These are phyloP conservation scores for Fusarium nodosum DNA, from an alignment of 2,329 filamentous ascomycete genomes.

Conservation along the genomic window DNA sequence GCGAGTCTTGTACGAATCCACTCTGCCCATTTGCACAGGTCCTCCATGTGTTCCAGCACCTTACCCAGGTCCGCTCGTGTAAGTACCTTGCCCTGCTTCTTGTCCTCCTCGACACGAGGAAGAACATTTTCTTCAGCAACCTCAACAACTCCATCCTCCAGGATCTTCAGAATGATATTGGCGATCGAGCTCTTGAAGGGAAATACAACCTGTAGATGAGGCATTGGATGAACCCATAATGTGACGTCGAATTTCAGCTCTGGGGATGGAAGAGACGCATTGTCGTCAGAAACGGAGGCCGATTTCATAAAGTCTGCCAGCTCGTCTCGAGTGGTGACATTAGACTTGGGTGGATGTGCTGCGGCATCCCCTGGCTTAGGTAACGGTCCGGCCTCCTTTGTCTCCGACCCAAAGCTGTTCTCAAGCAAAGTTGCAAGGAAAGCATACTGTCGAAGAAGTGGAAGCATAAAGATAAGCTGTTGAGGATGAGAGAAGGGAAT, in stretches of 20 bases:
- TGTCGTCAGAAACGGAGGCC: conserved; percentile 1
- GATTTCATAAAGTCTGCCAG: conserved; percentile 52
- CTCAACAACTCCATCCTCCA: conserved; percentile 70
- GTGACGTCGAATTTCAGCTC: conserved; percentile 65
- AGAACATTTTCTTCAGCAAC: conserved; percentile 69
- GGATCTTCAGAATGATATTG: conserved; percentile 70
- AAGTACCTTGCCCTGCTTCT: conserved; percentile 55
- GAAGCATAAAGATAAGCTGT: conserved; percentile 81
- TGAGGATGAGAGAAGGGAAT: conserved; percentile 83
- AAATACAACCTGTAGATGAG: conserved; percentile 67
- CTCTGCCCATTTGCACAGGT: conserved; percentile 67
- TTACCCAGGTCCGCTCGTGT: conserved; percentile 60
- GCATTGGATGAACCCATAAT: conserved; percentile 64
- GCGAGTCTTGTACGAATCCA: conserved; percentile 62
- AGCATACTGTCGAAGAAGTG: conserved; percentile 80
- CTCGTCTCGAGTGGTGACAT: conserved; percentile 52
- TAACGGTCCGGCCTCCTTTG: conserved; percentile 38
- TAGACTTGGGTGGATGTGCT: conserved; percentile 15
- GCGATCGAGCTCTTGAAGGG: conserved; percentile 64
- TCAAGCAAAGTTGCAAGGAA: conserved; percentile 75
- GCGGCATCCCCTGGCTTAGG: conserved; percentile 12
- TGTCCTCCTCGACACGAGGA: conserved; percentile 39
- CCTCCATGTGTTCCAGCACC: conserved; percentile 64
- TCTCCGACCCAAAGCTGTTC: conserved; percentile 67
- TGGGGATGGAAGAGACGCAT: background rate